These are phyloP conservation scores for Theobroma cacao DNA, from an alignment of 345 rosid genomes.

Conservation along the genomic window DNA sequence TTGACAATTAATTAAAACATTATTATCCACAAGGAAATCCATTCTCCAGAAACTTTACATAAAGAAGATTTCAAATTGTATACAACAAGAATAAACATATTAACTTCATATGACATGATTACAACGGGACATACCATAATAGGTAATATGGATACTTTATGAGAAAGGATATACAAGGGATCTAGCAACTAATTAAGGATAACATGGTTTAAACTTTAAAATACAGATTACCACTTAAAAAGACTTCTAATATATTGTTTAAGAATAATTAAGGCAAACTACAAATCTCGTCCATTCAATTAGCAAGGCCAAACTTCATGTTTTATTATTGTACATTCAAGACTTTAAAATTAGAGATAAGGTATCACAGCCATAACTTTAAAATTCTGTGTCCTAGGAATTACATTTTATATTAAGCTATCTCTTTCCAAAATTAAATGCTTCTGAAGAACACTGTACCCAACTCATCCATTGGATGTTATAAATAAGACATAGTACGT, in stretches of 20 bases:
- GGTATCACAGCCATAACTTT: neutral
- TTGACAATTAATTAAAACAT: too few species aligned
- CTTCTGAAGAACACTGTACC: neutral
- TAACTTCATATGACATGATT: neutral
- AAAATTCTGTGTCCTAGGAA: neutral
- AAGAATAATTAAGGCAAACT: neutral
- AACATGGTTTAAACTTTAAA: too few species aligned
- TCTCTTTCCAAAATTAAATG: neutral
- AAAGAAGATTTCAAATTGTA: too few species aligned
- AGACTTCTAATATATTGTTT: neutral
- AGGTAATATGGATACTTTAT: neutral
- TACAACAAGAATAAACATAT: neutral
- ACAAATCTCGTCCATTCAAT: neutral
- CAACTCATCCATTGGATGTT: neutral
- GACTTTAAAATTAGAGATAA: neutral
- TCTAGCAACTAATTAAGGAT: neutral
- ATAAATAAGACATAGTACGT: neutral
- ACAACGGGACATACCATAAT: neutral
- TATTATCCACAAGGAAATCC: too few species aligned
- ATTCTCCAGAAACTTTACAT: too few species aligned
- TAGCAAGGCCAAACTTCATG: neutral
- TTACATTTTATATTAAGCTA: neutral
- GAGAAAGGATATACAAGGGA: neutral
- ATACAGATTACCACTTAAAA: neutral
- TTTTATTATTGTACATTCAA: neutral